Percentiles rank a stretch among this genome's conserved stretches.
Conservation (phyloP, 2,329 filamentous ascomycete species). For the Phaeosphaeriaceae sp. region DNA sequence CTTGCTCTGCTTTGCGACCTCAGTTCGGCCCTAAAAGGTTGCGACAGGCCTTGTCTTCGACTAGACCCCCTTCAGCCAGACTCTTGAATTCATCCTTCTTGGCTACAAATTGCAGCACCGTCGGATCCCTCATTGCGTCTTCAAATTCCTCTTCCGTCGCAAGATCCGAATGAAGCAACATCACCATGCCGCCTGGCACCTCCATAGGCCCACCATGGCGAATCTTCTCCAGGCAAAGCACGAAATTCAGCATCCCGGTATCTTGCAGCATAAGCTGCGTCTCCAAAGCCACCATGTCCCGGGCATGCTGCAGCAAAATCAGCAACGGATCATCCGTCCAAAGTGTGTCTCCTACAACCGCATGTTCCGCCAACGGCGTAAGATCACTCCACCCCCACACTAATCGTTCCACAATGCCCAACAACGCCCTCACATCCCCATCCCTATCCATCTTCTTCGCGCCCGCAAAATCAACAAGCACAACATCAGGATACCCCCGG, state of each 20-base stretch:
- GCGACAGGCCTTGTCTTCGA: no score
- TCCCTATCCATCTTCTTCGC: background rate
- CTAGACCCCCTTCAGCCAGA: background rate
- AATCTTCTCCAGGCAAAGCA: background rate
- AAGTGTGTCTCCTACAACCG: background rate
- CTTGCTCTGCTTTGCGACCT: background rate
- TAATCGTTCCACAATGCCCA: conserved; percentile 6
- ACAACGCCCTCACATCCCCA: conserved; percentile 5
- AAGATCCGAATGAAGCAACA: conserved; percentile 14
- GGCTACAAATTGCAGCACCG: conserved; percentile 4
- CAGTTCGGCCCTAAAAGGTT: background rate
- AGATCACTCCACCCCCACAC: conserved; percentile 12
- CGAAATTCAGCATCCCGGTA: background rate
- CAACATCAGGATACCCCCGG: conserved; percentile 18
- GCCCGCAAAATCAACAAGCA: conserved; percentile 10
- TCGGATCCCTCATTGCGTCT: conserved; percentile 1
- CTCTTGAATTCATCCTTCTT: conserved; percentile 1
- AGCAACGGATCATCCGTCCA: conserved; percentile 3
- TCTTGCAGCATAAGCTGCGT: background rate
- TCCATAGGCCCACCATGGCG: conserved; percentile 8
- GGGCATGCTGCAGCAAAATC: background rate
- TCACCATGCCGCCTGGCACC: conserved; percentile 4
- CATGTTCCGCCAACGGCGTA: background rate
- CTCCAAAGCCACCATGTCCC: background rate
- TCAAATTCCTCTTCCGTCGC: conserved; percentile 8